phyloP scores from a whole-genome alignment of 495 filamentous ascomycete species.

The Podospora conica region DNA sequence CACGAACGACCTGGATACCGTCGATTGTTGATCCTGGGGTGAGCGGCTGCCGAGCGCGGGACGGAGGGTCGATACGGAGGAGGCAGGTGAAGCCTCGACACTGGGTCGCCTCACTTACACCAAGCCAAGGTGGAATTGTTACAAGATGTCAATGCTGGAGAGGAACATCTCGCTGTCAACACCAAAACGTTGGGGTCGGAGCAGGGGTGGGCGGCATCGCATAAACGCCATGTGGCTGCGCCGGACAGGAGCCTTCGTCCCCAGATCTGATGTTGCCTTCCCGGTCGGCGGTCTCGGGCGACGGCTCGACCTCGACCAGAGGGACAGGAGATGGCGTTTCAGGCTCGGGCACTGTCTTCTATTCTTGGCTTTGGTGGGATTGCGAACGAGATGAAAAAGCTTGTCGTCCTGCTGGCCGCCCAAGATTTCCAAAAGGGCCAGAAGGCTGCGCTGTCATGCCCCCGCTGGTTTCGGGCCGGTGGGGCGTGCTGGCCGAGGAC shows the following conservation, averaged over 20 bases:
- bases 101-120: background rate
- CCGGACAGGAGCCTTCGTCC: background rate
- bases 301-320: background rate
- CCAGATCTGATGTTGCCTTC: background rate
- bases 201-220: background rate
- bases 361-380: background rate
- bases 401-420: background rate
- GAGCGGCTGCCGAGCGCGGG: too few species aligned
- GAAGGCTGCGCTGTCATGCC: background rate
- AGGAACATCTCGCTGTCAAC: background rate
- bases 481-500: background rate
- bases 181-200: background rate
- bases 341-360: background rate
- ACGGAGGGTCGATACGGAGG: too few species aligned
- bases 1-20: background rate
- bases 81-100: background rate
- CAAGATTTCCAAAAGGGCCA: background rate
- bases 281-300: too few species aligned
- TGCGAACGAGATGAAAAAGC: background rate
- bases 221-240: constrained; percentile 4
- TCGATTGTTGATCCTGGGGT: background rate
- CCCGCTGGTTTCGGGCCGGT: background rate
- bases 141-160: background rate
- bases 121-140: background rate
- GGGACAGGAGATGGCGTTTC: background rate